Percentiles rank a stretch among this genome's conserved stretches.
Evolutionary conservation across 805 yeast genomes (phyloP).

Genomic region (Metschnikowia santaceciliae): DNA sequence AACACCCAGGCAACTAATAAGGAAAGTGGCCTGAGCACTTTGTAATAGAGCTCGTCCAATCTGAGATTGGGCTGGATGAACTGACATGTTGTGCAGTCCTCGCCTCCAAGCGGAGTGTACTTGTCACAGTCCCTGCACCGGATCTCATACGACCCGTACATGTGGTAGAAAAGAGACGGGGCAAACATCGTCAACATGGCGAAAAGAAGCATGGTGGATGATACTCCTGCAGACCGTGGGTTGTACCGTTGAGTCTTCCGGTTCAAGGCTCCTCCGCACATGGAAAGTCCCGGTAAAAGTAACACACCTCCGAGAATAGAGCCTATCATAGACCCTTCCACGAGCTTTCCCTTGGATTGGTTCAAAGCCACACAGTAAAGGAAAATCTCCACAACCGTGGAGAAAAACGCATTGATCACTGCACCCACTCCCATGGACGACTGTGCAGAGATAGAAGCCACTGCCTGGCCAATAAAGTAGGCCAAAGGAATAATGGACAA

Average conservation of each 20-base stretch:
- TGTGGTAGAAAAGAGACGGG: conserved; percentile 85
- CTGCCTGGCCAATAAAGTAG: conserved; percentile 97
- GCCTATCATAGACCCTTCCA: conserved; percentile 95
- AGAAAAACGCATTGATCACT: conserved; percentile 94
- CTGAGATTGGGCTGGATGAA: conserved; percentile 74
- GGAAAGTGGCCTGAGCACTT: conserved; percentile 78
- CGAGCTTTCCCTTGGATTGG: conserved; percentile 81
- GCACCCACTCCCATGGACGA: conserved; percentile 99
- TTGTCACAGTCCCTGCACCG: conserved; percentile 56
- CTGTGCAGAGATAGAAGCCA: conserved; percentile 98
- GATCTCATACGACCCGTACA: conserved; percentile 83
- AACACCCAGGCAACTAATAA: conserved; percentile 74
- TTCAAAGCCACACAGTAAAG: conserved; percentile 86
- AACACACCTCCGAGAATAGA: conserved; percentile 89
- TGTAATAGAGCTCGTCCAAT: conserved; percentile 60
- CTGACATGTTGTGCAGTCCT: conserved; percentile 66
- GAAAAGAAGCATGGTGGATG: conserved; percentile 90
- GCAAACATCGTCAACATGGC: conserved; percentile 89
- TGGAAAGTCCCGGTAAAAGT: conserved; percentile 86
- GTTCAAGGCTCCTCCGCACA: conserved; percentile 95
- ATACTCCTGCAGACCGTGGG: conserved; percentile 95
- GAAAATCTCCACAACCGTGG: conserved; percentile 91
- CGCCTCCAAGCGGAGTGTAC: conserved; percentile 12
- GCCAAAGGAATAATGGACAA: conserved; percentile 90
- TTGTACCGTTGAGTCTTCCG: conserved; percentile 93